phyloP scores from a whole-genome alignment of 495 filamentous ascomycete genomes.

The Immersiella caudata region DNA sequence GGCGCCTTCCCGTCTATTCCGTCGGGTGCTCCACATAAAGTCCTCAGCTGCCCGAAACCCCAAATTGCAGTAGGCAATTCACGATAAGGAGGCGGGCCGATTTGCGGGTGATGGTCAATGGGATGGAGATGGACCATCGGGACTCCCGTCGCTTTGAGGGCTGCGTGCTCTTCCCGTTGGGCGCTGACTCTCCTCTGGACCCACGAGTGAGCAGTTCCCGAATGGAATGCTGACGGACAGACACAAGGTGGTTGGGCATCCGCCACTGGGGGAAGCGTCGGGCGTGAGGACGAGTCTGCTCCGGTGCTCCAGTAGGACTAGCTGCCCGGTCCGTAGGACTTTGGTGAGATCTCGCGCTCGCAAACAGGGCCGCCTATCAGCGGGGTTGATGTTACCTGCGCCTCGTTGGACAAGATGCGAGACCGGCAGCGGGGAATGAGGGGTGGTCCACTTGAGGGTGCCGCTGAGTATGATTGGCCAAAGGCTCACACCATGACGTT shows the following conservation, averaged over 20 bases:
- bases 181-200: background rate
- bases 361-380: conserved; percentile 30
- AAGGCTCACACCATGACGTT: background rate
- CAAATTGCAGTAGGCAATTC: background rate
- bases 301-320: background rate
- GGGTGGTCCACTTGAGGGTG: background rate
- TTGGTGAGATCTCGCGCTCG: background rate
- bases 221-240: background rate
- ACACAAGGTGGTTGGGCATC: conserved; percentile 8
- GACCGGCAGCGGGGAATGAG: conserved; percentile 9
- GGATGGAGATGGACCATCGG: background rate
- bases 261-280: background rate
- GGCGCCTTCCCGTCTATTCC: background rate
- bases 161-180: background rate
- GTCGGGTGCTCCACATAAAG: background rate
- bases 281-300: background rate
- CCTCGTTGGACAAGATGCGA: conserved; percentile 8
- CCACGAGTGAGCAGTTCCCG: background rate
- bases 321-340: conserved; percentile 25
- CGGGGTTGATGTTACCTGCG: background rate
- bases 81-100: background rate
- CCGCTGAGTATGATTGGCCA: conserved; percentile 1
- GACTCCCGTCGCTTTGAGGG: background rate
- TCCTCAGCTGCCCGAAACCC: background rate
- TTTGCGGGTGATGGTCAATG: background rate